phyloP scores from a whole-genome alignment of 352 stramenopile species.

The Globisporangium ultimum region DNA sequence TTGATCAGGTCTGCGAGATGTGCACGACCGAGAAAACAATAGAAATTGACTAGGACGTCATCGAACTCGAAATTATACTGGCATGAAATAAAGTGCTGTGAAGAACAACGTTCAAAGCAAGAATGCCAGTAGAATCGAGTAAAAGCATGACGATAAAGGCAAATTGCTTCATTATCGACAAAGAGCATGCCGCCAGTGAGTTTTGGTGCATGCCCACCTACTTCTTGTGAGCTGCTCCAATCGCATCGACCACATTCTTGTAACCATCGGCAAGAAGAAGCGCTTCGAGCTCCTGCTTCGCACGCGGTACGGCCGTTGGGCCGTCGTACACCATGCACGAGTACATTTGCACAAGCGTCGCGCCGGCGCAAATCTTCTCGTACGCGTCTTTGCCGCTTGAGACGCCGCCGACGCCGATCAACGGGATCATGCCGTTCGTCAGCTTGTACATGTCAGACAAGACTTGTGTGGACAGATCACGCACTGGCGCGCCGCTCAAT shows the following conservation, averaged over 20 bases:
- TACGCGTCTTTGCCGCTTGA: slow-evolving; percentile 93
- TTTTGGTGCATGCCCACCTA: neutral
- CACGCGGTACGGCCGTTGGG: slow-evolving; percentile 75
- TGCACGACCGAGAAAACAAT: slow-evolving; percentile 43
- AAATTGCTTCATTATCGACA: too few relatives aligned
- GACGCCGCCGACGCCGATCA: slow-evolving; percentile 96
- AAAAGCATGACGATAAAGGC: too few relatives aligned
- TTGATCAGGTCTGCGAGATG: slow-evolving; percentile 58
- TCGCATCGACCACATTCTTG: slow-evolving; percentile 72
- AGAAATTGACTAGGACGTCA: slow-evolving; percentile 27
- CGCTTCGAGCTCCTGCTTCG: slow-evolving; percentile 88
- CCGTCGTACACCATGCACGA: slow-evolving; percentile 92
- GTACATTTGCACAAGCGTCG: slow-evolving; percentile 95
- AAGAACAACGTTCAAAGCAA: too few relatives aligned
- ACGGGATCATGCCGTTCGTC: slow-evolving; percentile 90
- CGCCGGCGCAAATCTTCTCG: slow-evolving; percentile 97
- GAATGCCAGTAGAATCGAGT: too few relatives aligned
- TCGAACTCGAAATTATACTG: neutral
- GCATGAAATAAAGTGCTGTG: neutral
- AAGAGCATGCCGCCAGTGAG: too few relatives aligned
- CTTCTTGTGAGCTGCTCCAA: slow-evolving; percentile 80
- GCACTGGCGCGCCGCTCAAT: slow-evolving; percentile 94
- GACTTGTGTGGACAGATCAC: slow-evolving; percentile 92
- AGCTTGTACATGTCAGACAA: slow-evolving; percentile 94
- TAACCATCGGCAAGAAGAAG: slow-evolving; percentile 85